These are phyloP conservation scores for Psidium guajava DNA, from an alignment of 345 rosid genomes.

Conservation along the genomic window DNA sequence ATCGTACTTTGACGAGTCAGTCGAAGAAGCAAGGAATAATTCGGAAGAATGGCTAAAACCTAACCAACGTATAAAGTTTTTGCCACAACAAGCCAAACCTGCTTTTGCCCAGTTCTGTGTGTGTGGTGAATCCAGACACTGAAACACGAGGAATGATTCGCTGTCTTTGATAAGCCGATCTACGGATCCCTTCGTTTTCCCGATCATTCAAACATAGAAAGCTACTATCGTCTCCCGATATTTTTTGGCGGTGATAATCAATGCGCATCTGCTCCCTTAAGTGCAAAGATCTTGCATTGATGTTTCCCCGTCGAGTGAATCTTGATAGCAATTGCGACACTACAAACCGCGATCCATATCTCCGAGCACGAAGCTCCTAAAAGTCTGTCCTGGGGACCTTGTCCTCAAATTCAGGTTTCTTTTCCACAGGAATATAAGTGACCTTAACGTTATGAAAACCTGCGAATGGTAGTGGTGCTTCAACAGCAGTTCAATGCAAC, in stretches of 20 bases:
- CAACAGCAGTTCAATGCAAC: neutral
- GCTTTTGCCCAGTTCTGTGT: neutral
- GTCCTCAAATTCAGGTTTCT: neutral
- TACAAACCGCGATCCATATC: neutral
- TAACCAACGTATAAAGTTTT: neutral
- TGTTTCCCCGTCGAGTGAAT: neutral
- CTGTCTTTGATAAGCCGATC: neutral
- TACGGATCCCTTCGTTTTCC: neutral
- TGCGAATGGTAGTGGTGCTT: neutral
- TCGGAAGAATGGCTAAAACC: neutral
- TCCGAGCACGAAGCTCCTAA: neutral
- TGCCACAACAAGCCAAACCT: neutral
- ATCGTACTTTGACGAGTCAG: neutral
- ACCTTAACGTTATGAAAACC: neutral
- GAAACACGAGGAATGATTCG: neutral
- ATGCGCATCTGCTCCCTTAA: neutral
- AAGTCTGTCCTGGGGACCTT: neutral
- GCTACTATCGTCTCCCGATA: neutral
- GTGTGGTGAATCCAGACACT: neutral
- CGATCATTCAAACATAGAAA: neutral
- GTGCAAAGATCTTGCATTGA: neutral
- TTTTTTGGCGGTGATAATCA: neutral
- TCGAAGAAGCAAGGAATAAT: neutral
- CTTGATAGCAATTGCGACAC: neutral
- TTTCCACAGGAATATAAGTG: neutral